A percentile compares a stretch with the other conserved stretches of the same genome.
phyloP scores from a whole-genome alignment of 2,329 filamentous ascomycete genomes.

The Leptographium lundbergii region DNA sequence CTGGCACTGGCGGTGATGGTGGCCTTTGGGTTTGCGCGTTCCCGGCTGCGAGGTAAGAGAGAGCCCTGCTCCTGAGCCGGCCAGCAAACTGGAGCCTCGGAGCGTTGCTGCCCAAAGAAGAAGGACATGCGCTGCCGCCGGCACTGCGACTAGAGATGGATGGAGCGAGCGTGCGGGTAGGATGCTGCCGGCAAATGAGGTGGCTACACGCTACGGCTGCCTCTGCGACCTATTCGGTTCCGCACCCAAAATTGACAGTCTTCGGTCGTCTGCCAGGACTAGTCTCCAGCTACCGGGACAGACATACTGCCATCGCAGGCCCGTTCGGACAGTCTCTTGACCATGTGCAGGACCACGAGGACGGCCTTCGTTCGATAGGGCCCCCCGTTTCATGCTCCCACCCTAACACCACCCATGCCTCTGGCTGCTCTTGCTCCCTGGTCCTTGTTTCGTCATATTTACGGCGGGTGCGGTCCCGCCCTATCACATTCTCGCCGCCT shows the following conservation, averaged over 20 bases:
- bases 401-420: conserved; percentile 1
- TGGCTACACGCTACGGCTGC: background rate
- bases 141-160: background rate
- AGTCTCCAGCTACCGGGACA: background rate
- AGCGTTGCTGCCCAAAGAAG: conserved; percentile 8
- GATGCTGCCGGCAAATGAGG: background rate
- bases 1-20: background rate
- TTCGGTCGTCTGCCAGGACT: background rate
- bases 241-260: background rate
- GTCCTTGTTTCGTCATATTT: conserved; percentile 2
- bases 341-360: background rate
- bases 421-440: background rate
- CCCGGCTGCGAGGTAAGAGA: too few species aligned
- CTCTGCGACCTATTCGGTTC: background rate
- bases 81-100: background rate
- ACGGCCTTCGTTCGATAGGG: conserved; percentile 1
- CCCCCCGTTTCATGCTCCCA: conserved; percentile 5
- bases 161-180: background rate
- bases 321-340: background rate
- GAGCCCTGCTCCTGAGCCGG: background rate
- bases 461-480: background rate
- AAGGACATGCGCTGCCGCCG: background rate
- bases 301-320: background rate
- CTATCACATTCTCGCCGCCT: background rate
- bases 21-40: background rate